Evolutionary conservation across 2,329 filamentous ascomycete species (phyloP), one percentile per base, ranked within the genome.

Genomic region (Fusarium siculi): DNA sequence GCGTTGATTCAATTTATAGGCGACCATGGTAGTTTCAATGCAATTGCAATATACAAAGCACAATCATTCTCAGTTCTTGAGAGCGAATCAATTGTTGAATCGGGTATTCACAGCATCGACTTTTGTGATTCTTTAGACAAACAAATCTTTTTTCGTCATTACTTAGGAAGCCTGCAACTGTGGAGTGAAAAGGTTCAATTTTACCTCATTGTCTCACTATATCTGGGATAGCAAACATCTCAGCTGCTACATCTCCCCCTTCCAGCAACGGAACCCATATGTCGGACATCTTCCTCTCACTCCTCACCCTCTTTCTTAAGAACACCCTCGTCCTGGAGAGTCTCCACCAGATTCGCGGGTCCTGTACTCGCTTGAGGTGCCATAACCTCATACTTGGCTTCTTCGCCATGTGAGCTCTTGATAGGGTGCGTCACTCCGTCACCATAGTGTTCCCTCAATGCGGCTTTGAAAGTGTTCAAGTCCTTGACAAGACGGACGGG

Each of bases 281-380:
- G 2, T 1, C 6, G 3, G 18, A 2, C 12, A 0, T 52, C 32
- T 21, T 25, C 12, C 23, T 25, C 7, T 15, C 32, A 9, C 23
- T 25, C 18, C 5, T 36, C 49, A 4, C 16, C 7, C n/a, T 36
- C 32, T 3, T 11, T 15, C n/a, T 21, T 19, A 2, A 52, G n/a
- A 21, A 52, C n/a, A 19, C 34, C 12, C 19, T 37, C 49, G 2
- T 37, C 49, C 12, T 52, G 49, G 0, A 52, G 49, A 36, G 49
- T 52, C 49, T 52, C 25, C 0, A 52, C 32, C 32, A 52, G 49
- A 21, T 52, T 10, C 9, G n/a, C 2, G 0, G 49, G 49, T 4
- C 49, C 49, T 21, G 8, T 37, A 14, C 18, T 36, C 6, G 49
- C 32, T 8, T 34, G 5, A 2, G n/a, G 32, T 7, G 32, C 49